Evolutionary conservation across 1,284 basidiomycete species (phyloP).

Genomic region (Malassezia yamatoensis): DNA sequence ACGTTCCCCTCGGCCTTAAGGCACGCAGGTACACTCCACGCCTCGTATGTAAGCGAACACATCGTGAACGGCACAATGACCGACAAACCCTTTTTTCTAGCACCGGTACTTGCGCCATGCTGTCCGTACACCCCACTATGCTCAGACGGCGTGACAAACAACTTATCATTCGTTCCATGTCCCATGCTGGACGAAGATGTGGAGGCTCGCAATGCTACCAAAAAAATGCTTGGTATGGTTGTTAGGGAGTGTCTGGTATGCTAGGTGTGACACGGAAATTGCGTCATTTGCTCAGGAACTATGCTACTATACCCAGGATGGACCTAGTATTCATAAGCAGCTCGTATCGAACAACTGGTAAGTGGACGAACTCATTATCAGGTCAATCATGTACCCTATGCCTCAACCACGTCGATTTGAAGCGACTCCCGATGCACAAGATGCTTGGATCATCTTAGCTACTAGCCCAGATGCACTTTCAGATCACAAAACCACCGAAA

Average conservation of each 20-base stretch:
- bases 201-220: conserved; percentile 5
- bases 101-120: conserved; percentile 29
- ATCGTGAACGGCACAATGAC: conserved; percentile 66
- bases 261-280: conserved; percentile 12
- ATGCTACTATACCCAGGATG: not conserved
- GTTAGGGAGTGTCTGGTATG: not conserved
- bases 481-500: no score
- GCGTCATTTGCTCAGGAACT: conserved; percentile 2
- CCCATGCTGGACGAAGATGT: conserved; percentile 22
- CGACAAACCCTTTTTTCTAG: conserved; percentile 51
- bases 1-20: conserved; percentile 56
- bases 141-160: conserved; percentile 35
- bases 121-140: conserved; percentile 36
- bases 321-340: not conserved
- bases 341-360: conserved; percentile 6
- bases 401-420: conserved; percentile 1
- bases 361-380: not conserved
- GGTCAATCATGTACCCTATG: conserved; percentile 3
- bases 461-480: no score
- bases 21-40: conserved; percentile 78
- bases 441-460: not conserved
- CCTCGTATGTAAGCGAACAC: conserved; percentile 82
- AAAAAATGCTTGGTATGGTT: not conserved
- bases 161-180: conserved; percentile 38
- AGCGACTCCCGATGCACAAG: not conserved